phyloP scores from a whole-genome alignment of 257 asterid species.

The Lycium barbarum region DNA sequence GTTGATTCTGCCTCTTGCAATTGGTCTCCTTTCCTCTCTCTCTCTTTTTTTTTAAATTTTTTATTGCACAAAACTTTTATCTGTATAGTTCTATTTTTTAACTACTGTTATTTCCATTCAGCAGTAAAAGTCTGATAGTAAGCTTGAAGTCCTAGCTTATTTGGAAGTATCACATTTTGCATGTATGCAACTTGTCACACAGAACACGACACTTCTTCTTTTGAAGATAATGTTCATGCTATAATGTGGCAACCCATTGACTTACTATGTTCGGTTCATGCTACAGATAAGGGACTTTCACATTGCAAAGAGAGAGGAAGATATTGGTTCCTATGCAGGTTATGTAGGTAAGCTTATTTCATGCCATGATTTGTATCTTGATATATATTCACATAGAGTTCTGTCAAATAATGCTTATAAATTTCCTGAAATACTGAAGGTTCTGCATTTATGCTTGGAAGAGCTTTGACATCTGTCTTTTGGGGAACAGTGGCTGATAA shows the following conservation, averaged over 20 bases:
- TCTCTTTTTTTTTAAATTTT: no score
- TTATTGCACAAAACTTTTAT: neutral
- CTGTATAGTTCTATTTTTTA: neutral
- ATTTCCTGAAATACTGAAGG: constrained; percentile 46
- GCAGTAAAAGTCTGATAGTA: neutral
- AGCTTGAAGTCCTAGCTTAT: neutral
- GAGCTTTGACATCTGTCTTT: constrained; percentile 63
- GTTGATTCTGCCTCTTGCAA: no score
- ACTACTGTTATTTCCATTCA: neutral
- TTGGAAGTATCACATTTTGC: neutral
- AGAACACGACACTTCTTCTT: neutral
- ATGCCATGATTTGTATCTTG: neutral
- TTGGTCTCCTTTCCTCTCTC: no score
- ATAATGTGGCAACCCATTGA: neutral
- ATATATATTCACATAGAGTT: neutral
- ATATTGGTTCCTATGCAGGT: constrained; percentile 73
- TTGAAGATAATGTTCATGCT: neutral
- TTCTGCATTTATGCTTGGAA: constrained; percentile 66
- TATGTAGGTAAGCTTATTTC: constrained; percentile 53
- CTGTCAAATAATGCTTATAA: neutral
- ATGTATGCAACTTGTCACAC: neutral
- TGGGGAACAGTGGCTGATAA: constrained; percentile 71
- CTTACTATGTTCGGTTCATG: neutral
- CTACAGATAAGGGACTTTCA: constrained; percentile 57
- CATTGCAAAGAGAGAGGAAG: constrained; percentile 69